Conservation (phyloP, 164 flowering plant genomes). For the Chimonanthus praecox region DNA sequence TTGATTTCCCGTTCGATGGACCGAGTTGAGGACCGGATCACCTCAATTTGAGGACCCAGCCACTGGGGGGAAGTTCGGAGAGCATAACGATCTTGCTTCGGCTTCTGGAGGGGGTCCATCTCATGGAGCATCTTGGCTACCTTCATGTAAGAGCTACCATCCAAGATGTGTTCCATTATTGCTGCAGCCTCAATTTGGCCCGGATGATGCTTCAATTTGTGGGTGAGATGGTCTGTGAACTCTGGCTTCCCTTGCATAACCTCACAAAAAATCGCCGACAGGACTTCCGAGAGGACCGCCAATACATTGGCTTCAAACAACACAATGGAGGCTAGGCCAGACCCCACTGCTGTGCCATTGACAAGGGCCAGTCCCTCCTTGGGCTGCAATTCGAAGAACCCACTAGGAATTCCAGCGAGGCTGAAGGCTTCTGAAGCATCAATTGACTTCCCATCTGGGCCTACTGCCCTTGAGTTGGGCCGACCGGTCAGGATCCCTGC, state of each 20-base stretch:
- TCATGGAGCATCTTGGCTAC: conserved; percentile 43
- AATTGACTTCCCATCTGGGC: conserved; percentile 37
- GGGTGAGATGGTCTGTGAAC: conserved; percentile 57
- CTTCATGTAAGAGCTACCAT: conserved; percentile 45
- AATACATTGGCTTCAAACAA: conserved; percentile 47
- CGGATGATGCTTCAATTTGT: conserved; percentile 62
- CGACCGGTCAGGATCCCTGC: conserved; percentile 62
- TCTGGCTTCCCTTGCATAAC: conserved; percentile 68
- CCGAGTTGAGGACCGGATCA: conserved; percentile 44
- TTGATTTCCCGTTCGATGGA: conserved; percentile 61
- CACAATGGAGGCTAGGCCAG: conserved; percentile 46
- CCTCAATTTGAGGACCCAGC: conserved; percentile 59
- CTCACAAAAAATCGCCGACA: conserved; percentile 56
- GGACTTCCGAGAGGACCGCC: conserved; percentile 35
- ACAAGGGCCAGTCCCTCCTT: conserved; percentile 60
- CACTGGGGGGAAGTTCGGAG: conserved; percentile 65
- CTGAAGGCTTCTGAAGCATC: conserved; percentile 37
- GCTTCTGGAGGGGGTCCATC: conserved; percentile 51
- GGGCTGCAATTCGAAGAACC: conserved; percentile 53
- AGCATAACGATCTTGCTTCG: conserved; percentile 64
- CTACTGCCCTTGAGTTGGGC: conserved; percentile 42
- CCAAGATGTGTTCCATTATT: conserved; percentile 59
- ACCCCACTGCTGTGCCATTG: conserved; percentile 65
- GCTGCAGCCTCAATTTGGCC: conserved; percentile 72
- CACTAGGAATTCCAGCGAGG: conserved; percentile 32